Evolutionary conservation across 2,329 filamentous ascomycete species (phyloP).

Genomic region (Cordyceps fumosorosea): DNA sequence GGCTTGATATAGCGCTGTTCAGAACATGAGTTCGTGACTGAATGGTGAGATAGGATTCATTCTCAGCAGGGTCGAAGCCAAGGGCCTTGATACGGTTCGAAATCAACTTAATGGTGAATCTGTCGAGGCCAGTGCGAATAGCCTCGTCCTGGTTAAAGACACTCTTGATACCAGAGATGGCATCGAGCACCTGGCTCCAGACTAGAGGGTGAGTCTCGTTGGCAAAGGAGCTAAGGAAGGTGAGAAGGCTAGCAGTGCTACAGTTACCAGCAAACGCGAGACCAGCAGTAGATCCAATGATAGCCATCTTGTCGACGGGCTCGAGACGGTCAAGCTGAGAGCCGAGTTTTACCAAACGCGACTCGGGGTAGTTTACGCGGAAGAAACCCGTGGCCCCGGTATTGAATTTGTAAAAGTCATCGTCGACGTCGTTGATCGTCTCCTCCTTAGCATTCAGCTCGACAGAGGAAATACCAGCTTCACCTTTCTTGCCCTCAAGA

Average conservation of each 20-base stretch:
- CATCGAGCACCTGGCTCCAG: constrained; percentile 77
- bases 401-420: constrained; percentile 91
- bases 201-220: constrained; percentile 80
- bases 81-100: constrained; percentile 68
- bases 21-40: constrained; percentile 81
- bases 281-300: constrained; percentile 83
- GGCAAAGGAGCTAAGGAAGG: constrained; percentile 78
- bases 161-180: constrained; percentile 70
- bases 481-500: constrained; percentile 66
- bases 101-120: constrained; percentile 73
- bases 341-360: constrained; percentile 73
- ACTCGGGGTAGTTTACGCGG: constrained; percentile 86
- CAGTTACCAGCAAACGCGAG: constrained; percentile 82
- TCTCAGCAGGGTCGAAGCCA: constrained; percentile 75
- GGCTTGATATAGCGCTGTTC: constrained; percentile 64
- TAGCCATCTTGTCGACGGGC: constrained; percentile 84
- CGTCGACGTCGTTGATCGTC: constrained; percentile 66
- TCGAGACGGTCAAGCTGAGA: constrained; percentile 68
- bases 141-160: constrained; percentile 73
- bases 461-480: constrained; percentile 54
- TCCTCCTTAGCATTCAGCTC: constrained; percentile 72
- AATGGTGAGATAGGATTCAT: constrained; percentile 74
- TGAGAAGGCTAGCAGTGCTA: constrained; percentile 72
- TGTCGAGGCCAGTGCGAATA: constrained; percentile 66
- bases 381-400: constrained; percentile 82